Conservation (phyloP, 495 filamentous ascomycete genomes). For the Neurospora sublineolata region DNA sequence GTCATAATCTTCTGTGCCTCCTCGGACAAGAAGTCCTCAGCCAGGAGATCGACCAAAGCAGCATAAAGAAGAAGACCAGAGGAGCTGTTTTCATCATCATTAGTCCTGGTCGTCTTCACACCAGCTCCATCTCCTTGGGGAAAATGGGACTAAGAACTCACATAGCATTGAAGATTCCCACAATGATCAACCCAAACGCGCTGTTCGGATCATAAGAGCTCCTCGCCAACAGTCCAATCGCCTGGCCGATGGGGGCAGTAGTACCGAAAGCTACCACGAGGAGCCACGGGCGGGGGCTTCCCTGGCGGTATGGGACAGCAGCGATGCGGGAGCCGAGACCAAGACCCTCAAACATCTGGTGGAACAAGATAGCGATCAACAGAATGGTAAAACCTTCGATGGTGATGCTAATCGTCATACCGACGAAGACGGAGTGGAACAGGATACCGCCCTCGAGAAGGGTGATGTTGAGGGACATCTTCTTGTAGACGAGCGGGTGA, state of each 20-base stretch:
- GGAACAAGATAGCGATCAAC: conserved; percentile 57
- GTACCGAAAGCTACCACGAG: conserved; percentile 50
- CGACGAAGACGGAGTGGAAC: conserved; percentile 55
- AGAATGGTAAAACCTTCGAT: conserved; percentile 54
- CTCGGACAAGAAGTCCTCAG: conserved; percentile 53
- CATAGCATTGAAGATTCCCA: conserved; percentile 62
- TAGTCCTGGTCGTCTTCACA: not conserved
- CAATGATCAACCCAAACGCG: conserved; percentile 52
- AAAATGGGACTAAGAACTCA: conserved; percentile 13
- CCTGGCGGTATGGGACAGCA: conserved; percentile 37
- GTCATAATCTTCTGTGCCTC: conserved; percentile 34
- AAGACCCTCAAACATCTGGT: conserved; percentile 61
- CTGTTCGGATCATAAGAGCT: conserved; percentile 53
- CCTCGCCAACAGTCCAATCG: conserved; percentile 44
- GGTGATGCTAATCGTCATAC: conserved; percentile 56
- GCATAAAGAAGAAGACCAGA: conserved; percentile 52
- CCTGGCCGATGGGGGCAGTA: conserved; percentile 49
- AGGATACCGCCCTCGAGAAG: conserved; percentile 45
- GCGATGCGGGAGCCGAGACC: conserved; percentile 55
- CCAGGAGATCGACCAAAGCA: conserved; percentile 49
- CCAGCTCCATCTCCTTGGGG: not conserved
- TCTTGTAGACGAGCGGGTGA: conserved; percentile 34
- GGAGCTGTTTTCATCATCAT: conserved; percentile 22
- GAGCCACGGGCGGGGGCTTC: conserved; percentile 47
- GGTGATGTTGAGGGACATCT: conserved; percentile 42